Percentiles rank a stretch among this genome's conserved stretches.
Conservation (phyloP, 2,329 filamentous ascomycete species). For the Xylariaceae sp. region DNA sequence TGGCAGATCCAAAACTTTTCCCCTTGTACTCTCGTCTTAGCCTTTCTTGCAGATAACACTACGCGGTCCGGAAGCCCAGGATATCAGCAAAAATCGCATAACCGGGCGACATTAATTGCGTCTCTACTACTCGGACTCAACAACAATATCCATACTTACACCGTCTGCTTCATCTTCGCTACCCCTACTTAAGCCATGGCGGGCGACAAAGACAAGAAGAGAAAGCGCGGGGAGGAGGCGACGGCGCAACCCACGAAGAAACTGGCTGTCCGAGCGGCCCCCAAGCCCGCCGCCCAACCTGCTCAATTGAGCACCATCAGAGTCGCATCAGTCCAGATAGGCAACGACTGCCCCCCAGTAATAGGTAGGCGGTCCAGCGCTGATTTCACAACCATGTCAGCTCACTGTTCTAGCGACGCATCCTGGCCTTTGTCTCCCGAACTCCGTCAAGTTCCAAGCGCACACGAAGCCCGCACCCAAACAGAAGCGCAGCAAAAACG, state of each 20-base stretch:
- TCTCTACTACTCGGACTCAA: background rate
- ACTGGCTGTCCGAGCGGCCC: slow-evolving; percentile 40
- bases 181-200: slow-evolving; percentile 32
- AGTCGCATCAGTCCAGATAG: slow-evolving; percentile 43
- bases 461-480: slow-evolving; percentile 39
- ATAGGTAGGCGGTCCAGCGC: slow-evolving; percentile 40
- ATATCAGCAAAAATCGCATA: background rate
- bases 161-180: background rate
- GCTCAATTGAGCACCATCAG: slow-evolving; percentile 36
- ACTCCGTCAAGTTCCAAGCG: slow-evolving; percentile 41
- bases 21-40: background rate
- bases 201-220: slow-evolving; percentile 42
- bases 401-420: slow-evolving; percentile 36
- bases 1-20: slow-evolving; percentile 28
- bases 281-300: slow-evolving; percentile 30
- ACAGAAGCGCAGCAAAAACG: slow-evolving; percentile 38
- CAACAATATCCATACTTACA: background rate
- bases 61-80: background rate
- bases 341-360: slow-evolving; percentile 46
- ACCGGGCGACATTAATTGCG: background rate
- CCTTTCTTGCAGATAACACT: background rate
- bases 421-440: slow-evolving; percentile 37
- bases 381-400: slow-evolving; percentile 15
- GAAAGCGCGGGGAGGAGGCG: slow-evolving; percentile 46
- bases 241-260: slow-evolving; percentile 46